These are phyloP conservation scores for Entomophthora muscae DNA, from an alignment of 371 early-diverging fungal genomes.

Conservation along the genomic window DNA sequence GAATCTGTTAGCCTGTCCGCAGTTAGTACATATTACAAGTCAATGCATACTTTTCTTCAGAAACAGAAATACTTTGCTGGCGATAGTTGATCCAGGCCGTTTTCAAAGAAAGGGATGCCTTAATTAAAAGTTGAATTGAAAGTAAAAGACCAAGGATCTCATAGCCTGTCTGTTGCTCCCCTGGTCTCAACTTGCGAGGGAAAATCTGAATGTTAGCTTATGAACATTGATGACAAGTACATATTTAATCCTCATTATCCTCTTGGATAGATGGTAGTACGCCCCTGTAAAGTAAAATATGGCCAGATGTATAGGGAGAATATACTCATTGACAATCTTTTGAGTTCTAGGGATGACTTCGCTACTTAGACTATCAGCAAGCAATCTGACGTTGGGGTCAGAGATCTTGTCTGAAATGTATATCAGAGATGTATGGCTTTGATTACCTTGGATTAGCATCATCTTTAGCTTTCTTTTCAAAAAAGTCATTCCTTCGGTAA, in stretches of 20 bases:
- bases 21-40: not conserved
- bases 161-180: not conserved
- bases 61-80: not conserved
- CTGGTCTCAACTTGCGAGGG: not conserved
- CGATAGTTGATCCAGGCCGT: not conserved
- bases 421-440: not conserved
- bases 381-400: not conserved
- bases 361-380: not conserved
- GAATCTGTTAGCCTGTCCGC: not conserved
- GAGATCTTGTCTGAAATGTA: not conserved
- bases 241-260: conserved; percentile 8
- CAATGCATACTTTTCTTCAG: not conserved
- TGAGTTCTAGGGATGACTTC: not conserved
- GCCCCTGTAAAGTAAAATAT: conserved; percentile 12
- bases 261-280: conserved; percentile 11
- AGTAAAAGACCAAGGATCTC: not conserved
- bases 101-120: not conserved
- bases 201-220: not conserved
- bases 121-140: not conserved
- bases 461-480: not conserved
- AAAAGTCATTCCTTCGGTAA: not conserved
- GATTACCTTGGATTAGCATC: not conserved
- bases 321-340: conserved; percentile 1
- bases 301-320: conserved; percentile 9
- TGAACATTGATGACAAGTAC: not conserved